Base-by-base conservation (phyloP, 106 monocot genomes). In the Acanthochlamys bracteata region DNA sequence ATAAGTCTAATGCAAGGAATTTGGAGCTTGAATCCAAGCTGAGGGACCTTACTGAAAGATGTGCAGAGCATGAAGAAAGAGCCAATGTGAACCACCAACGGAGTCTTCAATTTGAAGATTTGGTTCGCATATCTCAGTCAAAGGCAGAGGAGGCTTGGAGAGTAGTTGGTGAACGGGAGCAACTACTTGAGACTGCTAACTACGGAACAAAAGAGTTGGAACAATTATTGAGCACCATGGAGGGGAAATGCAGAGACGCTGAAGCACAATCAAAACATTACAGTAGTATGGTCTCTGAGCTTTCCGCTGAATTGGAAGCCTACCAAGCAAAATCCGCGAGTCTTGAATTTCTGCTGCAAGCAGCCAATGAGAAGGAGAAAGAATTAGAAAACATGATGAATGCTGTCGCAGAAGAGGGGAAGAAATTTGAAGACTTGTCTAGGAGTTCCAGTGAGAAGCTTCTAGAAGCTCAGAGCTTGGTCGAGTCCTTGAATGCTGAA, bases 331-430 rank as follows among this genome's bases (percentile, higher is more conserved):
- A 74, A 69, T 72, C 76, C 60, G 47, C 64, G 61, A 77, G 74
- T 17, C 74, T 85, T 52, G 80, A 77, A 69, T 59, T 25, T 24
- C 51, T 57, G 23, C 57, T 80, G 52, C 71, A 74, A 57, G 67
- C 67, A 59, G 71, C 80, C 24, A 80, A 71, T 74, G 87, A 75
- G 13, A 83, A 77, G 67, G 83, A 87, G 69, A 80, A 46, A 27
- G 77, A 77, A 57, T 66, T 83, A 64, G 70, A 59, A 65, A 67
- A 86, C 25, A 73, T 47, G 55, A 33, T 89, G 60, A 67, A 72
- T 73, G 25, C 47, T 25, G 40, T 68, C 20, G 57, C 61, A 58
- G 78, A 78, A 68, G 88, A 89, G 57, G 81, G 45, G 63, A 81
- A 89, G 24, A 76, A 68, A 58, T 67, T 72, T 66, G 84, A 89